Evolutionary conservation across 495 filamentous ascomycete species (phyloP), one percentile per base, ranked within the genome.

Genomic region (Daldinia loculata): DNA sequence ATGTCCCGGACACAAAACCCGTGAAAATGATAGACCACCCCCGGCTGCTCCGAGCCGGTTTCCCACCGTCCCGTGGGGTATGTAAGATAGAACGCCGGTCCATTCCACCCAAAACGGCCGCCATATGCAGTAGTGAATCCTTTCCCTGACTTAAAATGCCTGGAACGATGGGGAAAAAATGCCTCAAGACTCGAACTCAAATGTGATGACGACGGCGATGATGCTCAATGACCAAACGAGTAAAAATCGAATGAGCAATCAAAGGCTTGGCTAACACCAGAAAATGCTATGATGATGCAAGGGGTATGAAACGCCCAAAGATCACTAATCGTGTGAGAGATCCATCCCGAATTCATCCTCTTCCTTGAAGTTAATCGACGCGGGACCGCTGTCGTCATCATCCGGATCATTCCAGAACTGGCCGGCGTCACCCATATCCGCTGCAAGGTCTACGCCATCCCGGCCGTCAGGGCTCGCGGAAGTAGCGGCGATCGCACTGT

Each of bases 271-370:
- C 53, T 29, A 69, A 65, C 51, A 39, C 70, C 70, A 14, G 66
- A 50, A 73, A 69, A 73, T 69, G 65, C 70, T 38, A 22, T 43
- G 55, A 38, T 53, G 45, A 61, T 61, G 56, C 6, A 65, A 32
- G 61, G 56, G 61, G 11, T 56, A 34, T 38, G 27, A 60, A 65
- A 50, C 3, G 56, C 17, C 60, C 41, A 34, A 30, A 41, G 53
- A 19, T 43, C 32, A 12, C 52, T 69, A 69, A 53, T 69, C 70
- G 24, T 73, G 61, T 3, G 70, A 73, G 61, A 83, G 67, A 51
- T 97, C 93, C 93, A 95, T 95, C 58, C 85, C 85, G 68, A 91
- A 93, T 75, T 95, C 93, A 70, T 97, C 94, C 77, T 97, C 94
- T 75, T 97, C 94, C 78, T 97, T 97, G 82, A 97, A 94, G 75